Evolutionary conservation across 2,329 filamentous ascomycete genomes (phyloP), one percentile per base, ranked within the genome.

Genomic region (Cladosporium velox): DNA sequence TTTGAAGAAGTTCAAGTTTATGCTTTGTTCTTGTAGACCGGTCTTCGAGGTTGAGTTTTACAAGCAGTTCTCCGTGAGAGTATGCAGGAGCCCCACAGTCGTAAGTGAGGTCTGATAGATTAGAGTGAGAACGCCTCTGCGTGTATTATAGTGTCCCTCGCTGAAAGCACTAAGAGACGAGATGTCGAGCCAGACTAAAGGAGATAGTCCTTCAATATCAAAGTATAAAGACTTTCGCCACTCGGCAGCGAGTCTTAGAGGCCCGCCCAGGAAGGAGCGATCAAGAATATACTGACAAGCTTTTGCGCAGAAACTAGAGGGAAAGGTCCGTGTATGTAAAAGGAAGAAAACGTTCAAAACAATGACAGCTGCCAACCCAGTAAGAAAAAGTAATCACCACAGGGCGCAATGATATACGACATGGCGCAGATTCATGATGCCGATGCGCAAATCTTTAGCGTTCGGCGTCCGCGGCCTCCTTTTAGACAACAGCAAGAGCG

Each of bases 401-500:
- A 8, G 52, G 30, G 15, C 51, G 51, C 28, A 15, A 54, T 28
- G 41, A 47, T 47, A 47, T 47, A 47, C 41, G n/a, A 47, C 38
- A 44, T 11, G 51, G 26, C 52, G 52, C 52, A 55, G 52, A 55
- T n/a, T 55, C 52, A 55, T 55, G 30, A 55, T 55, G 52, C 30
- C 52, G 18, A 55, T 55, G 28, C 28, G 52, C 28, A 55, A 55
- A 55, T 55, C 28, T 55, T 21, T 55, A 55, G 52, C 52, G 28
- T 55, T 55, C 52, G 52, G 26, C 32, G 52, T 55, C 52, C 52
- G 52, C 52, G 51, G 51, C 51, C 51, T 32, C 51, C 51, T 54
- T 54, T 54, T 26, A 5, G 15, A 24, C 41, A 12, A 21, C 24
- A 47, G n/a, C 41, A 12, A 21, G 21, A 47, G 41, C 41, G 41